These are phyloP conservation scores for Rutstroemia sp. DNA, from an alignment of 2,329 filamentous ascomycete species.

Conservation along the genomic window DNA sequence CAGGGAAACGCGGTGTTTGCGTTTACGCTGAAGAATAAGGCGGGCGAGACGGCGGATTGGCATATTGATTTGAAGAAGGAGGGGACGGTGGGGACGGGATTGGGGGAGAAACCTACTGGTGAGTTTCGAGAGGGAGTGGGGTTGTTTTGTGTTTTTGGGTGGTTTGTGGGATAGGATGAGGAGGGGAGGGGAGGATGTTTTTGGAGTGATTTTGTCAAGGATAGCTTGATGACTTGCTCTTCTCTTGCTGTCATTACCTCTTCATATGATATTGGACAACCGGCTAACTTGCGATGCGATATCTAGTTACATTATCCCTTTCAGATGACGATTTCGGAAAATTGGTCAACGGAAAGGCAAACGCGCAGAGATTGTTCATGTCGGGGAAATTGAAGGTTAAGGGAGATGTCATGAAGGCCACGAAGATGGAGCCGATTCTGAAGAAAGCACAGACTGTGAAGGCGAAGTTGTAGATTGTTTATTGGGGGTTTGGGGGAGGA, in stretches of 20 bases:
- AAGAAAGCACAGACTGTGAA: slow-evolving; percentile 4
- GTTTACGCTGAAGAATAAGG: slow-evolving; percentile 85
- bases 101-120: slow-evolving; percentile 78
- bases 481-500: not conserved
- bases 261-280: not conserved
- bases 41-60: slow-evolving; percentile 78
- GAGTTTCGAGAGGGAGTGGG: too few relatives aligned
- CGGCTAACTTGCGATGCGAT: not conserved
- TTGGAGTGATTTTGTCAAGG: too few relatives aligned
- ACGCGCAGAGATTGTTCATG: slow-evolving; percentile 92
- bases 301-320: slow-evolving; percentile 71
- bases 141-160: too few relatives aligned
- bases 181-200: too few relatives aligned
- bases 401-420: slow-evolving; percentile 98
- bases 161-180: too few relatives aligned
- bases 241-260: too few relatives aligned
- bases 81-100: slow-evolving; percentile 72
- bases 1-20: slow-evolving; percentile 80
- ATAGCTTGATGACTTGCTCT: too few relatives aligned
- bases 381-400: slow-evolving; percentile 97
- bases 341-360: slow-evolving; percentile 79
- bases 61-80: slow-evolving; percentile 92
- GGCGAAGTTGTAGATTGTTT: slow-evolving; percentile 7
- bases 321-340: slow-evolving; percentile 81
- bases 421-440: slow-evolving; percentile 64